These are phyloP conservation scores for Kwoniella botswanensis DNA, from an alignment of 768 basidiomycete genomes.

Conservation along the genomic window DNA sequence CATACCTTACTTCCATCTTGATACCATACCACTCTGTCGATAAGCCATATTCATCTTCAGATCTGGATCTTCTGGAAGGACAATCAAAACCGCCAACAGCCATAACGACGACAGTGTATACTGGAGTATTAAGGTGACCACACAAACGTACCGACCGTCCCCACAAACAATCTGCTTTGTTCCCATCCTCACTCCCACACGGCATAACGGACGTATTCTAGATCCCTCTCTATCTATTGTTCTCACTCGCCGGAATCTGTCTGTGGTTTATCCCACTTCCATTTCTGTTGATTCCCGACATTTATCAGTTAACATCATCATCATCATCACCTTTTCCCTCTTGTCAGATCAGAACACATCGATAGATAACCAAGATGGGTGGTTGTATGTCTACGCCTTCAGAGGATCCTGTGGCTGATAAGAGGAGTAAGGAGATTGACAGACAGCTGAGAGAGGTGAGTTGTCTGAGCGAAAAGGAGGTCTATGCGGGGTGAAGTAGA, in stretches of 20 bases:
- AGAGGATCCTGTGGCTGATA: slow-evolving; percentile 69
- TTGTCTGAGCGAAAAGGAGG: neutral
- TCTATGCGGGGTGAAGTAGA: neutral
- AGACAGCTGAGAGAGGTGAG: slow-evolving; percentile 65
- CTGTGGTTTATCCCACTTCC: neutral
- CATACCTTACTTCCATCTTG: neutral
- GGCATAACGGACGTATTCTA: neutral
- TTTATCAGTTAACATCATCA: neutral
- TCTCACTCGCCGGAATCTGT: neutral
- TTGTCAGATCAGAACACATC: too few species aligned
- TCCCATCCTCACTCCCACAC: neutral
- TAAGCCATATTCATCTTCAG: neutral
- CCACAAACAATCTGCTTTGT: neutral
- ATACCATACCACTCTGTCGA: neutral
- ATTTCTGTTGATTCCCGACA: neutral
- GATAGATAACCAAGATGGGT: slow-evolving; percentile 65
- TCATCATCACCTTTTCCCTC: neutral
- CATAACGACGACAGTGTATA: neutral
- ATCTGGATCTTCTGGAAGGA: neutral
- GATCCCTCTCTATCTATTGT: neutral
- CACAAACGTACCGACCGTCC: neutral
- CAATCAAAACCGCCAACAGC: neutral
- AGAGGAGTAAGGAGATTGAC: slow-evolving; percentile 67
- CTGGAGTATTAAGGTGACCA: neutral
- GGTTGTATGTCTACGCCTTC: slow-evolving; percentile 73